Base-by-base conservation (phyloP, 768 basidiomycete species). In the Pleurotus tuber-regium region DNA sequence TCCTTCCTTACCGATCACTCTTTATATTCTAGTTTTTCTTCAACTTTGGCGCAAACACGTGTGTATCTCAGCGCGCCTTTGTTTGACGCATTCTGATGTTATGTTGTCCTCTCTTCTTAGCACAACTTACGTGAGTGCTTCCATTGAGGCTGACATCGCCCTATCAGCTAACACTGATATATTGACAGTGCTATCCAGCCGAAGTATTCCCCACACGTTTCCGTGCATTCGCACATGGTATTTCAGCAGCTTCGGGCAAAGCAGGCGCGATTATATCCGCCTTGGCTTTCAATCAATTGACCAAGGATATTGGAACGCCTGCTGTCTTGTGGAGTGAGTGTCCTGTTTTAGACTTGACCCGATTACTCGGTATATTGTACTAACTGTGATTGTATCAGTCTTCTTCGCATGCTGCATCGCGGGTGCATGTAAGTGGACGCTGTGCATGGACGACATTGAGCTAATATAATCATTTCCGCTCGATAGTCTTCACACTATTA, bases 151-250 rank as follows among this genome's bases (percentile, higher is more conserved):
- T 35, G 14, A 26, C 18, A 3, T 28, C 29, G 12, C 19, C 19
- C 6, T n/a, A 19, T 25, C 4, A 16, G 14, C 43, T 16, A 21
- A 24, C 19, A 52, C n/a, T 12, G 41, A 33, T 4, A 11, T 36
- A 18, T 19, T 19, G 11, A 4, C 39, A 84, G 80, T 78, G 82
- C 62, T 86, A 87, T 61, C 85, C 89, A 2, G 85, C 84, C 3
- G 87, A 89, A 67, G 83, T 89, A 9, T 89, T 89, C 72, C 89
- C 89, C 0, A 91, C 89, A 1, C 74, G 82, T 30, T 89, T 82
- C 68, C 78, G 83, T 39, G 86, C 84, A 21, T 77, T 78, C 42
- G 88, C 87, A 11, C 89, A 90, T 62, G 89, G 89, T 24, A 69
- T 88, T 10, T 83, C 81, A 1, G 89, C 89, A 2, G 89, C 87